Conservation (phyloP, 2,329 filamentous ascomycete species). For the Myrmaecium sp. region DNA sequence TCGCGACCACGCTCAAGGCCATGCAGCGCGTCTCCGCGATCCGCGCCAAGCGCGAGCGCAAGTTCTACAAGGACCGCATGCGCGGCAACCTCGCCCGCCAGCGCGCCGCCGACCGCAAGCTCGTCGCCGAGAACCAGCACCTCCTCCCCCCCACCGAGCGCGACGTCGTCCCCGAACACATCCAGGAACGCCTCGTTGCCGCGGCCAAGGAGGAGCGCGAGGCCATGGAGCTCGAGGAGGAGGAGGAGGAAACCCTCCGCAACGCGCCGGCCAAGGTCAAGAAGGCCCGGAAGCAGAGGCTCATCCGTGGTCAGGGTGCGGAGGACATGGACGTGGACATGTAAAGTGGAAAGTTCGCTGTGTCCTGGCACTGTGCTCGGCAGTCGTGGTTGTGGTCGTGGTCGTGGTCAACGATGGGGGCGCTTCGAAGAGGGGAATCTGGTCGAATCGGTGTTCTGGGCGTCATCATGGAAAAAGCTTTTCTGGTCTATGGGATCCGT, state of each 20-base stretch:
- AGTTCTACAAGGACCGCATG: conserved; percentile 91
- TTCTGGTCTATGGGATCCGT: no score
- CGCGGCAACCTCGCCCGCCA: conserved; percentile 74
- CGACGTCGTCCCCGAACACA: conserved; percentile 5
- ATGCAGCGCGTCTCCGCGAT: conserved; percentile 89
- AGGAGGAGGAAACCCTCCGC: conserved; percentile 19
- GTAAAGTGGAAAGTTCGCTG: no score
- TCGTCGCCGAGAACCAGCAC: conserved; percentile 85
- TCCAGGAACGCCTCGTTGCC: conserved; percentile 4
- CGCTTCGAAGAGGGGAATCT: no score
- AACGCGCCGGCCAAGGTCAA: conserved; percentile 14
- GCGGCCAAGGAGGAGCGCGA: conserved; percentile 41
- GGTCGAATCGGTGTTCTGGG: no score
- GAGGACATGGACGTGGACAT: conserved; percentile 31
- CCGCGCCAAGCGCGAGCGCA: conserved; percentile 62
- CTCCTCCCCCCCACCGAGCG: conserved; percentile 48
- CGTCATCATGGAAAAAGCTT: no score
- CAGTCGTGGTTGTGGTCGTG: no score
- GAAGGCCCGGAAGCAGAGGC: conserved; percentile 26
- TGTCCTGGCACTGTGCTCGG: no score
- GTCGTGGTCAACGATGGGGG: no score
- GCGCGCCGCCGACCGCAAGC: conserved; percentile 63
- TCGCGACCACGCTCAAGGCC: conserved; percentile 72
- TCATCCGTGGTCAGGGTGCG: conserved; percentile 27
- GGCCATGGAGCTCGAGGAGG: conserved; percentile 40